Conservation (phyloP, 768 basidiomycete genomes). For the Lactarius pseudohatsudake region DNA sequence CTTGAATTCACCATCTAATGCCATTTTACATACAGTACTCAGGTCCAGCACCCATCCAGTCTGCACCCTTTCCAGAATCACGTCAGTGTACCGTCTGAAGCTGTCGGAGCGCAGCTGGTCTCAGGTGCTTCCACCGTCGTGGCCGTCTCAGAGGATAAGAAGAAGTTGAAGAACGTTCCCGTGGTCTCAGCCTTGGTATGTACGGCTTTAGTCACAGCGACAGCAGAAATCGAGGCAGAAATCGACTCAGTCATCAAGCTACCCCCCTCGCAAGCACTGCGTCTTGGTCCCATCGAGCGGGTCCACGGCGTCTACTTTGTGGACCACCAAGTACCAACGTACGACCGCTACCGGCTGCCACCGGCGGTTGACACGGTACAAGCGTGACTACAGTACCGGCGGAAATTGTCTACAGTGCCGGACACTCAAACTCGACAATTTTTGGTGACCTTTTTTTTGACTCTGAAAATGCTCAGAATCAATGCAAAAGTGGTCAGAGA, state of each 20-base stretch:
- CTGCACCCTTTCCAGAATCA: conserved; percentile 29
- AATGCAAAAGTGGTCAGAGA: too few relatives aligned
- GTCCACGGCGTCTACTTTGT: conserved; percentile 46
- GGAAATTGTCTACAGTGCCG: conserved; percentile 74
- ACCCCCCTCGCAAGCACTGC: not conserved
- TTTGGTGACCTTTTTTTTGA: too few relatives aligned
- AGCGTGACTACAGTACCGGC: conserved; percentile 88
- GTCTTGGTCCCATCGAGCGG: not conserved
- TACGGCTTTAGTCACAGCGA: not conserved
- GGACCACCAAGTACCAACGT: conserved; percentile 76
- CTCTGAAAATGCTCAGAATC: too few relatives aligned
- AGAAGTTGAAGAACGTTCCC: too few relatives aligned
- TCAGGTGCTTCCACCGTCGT: not conserved
- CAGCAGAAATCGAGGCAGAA: not conserved
- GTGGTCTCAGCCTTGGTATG: not conserved
- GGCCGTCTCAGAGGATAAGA: not conserved
- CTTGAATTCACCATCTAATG: conserved; percentile 68
- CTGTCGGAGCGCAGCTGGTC: not conserved
- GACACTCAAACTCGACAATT: too few relatives aligned
- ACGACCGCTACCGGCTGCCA: conserved; percentile 88
- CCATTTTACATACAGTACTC: conserved; percentile 76
- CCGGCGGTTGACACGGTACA: conserved; percentile 81
- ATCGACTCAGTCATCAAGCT: not conserved
- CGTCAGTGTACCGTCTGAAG: not conserved
- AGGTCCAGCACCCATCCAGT: conserved; percentile 39